phyloP scores from a whole-genome alignment of 257 asterid species.

The Solanum dulcamara region DNA sequence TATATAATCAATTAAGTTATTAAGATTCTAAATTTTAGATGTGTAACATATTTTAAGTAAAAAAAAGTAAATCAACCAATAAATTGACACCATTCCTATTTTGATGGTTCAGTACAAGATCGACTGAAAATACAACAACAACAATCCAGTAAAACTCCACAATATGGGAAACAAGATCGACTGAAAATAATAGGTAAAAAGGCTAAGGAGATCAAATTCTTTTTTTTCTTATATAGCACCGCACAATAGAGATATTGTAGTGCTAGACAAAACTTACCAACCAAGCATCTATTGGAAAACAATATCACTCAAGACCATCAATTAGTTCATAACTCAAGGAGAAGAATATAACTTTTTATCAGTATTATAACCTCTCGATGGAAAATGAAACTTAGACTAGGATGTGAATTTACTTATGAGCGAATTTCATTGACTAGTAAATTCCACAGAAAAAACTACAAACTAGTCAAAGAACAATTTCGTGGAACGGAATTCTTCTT shows the following conservation, averaged over 20 bases:
- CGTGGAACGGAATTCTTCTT: too few species aligned
- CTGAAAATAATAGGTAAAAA: background rate
- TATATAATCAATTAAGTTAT: too few species aligned
- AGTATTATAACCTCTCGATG: too few species aligned
- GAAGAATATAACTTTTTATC: too few species aligned
- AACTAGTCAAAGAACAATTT: too few species aligned
- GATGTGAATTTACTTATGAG: too few species aligned
- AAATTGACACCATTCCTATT: background rate
- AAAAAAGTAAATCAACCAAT: background rate
- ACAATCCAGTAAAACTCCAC: too few species aligned
- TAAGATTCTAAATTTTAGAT: background rate
- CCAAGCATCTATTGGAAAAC: background rate
- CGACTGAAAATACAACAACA: background rate
- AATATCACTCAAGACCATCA: too few species aligned
- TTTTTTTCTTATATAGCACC: background rate
- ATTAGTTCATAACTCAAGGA: too few species aligned
- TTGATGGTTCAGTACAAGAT: background rate
- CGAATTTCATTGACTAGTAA: too few species aligned
- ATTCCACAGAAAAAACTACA: too few species aligned
- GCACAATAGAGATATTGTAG: background rate
- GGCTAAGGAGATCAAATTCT: background rate
- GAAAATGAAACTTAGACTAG: too few species aligned
- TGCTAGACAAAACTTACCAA: background rate
- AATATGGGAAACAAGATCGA: background rate
- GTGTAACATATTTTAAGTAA: background rate